Base-by-base conservation (phyloP, 352 stramenopile species). In the Globisporangium camurandrum region DNA sequence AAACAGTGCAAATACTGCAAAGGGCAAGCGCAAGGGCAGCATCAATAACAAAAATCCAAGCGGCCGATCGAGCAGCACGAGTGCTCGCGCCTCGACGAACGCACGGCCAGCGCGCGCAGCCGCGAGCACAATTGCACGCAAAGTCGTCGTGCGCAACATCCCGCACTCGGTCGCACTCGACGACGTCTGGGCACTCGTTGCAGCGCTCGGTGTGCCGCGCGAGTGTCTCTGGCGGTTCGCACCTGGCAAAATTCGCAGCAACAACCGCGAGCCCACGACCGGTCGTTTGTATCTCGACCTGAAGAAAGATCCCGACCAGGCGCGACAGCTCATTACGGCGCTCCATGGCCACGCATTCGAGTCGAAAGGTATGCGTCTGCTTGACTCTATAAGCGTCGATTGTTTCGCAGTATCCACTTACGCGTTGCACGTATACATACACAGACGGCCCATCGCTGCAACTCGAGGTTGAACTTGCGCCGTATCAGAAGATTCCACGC, bases 401-500 rank as follows among this genome's bases (percentile, higher is more conserved):
- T n/a, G n/a, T n/a, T n/a, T n/a, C n/a, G n/a, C n/a, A n/a, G n/a
- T n/a, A n/a, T 30, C 20, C 12, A 31, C 22, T 19, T n/a, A 26
- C 27, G 28, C n/a, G 27, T 17, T n/a, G 11, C 24, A 19, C 12
- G 8, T 2, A 7, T n/a, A 37, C 48, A 10, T 24, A 17, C 11
- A 44, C 16, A 52, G 59, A 56, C 38, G 10, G 42, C 6, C 41
- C 24, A 3, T 44, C 50, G 33, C 39, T n/a, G n/a, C n/a, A 46
- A 17, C 49, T 93, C 50, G 68, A 85, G 11, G 79, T 86, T 23
- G 79, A 82, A 19, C 78, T 91, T 37, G 77, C 82, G 20, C 82
- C 75, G 39, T 89, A 84, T 54, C 79, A 91, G 60, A 89, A 88
- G 56, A 66, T 93, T 23, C 71, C 79, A 26, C 71, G 79, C 14